phyloP scores from a whole-genome alignment of 495 filamentous ascomycete species.

The Platismatia glauca region DNA sequence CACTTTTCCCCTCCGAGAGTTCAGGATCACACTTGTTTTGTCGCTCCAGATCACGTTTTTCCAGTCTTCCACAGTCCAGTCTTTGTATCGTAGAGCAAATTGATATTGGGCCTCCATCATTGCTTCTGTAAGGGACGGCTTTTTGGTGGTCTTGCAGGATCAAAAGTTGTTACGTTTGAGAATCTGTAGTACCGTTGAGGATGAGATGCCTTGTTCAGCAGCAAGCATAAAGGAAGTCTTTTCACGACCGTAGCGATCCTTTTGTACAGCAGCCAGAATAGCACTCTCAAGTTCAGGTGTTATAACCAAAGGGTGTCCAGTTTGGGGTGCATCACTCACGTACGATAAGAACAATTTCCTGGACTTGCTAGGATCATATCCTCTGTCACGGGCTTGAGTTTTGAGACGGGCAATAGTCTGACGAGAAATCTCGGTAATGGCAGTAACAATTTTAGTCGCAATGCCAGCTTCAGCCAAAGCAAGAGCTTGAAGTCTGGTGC shows the following conservation, averaged over 20 bases:
- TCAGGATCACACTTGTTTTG: too few relatives aligned
- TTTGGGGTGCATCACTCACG: background rate
- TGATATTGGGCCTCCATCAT: too few relatives aligned
- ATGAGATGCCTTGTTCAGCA: background rate
- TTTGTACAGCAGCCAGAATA: background rate
- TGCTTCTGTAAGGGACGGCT: too few relatives aligned
- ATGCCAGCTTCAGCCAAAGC: background rate
- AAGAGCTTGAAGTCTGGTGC: background rate
- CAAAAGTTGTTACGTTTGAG: background rate
- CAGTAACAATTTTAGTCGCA: background rate
- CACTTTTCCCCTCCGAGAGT: background rate
- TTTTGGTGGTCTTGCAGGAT: too few relatives aligned
- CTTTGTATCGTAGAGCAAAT: too few relatives aligned
- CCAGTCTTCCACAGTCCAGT: too few relatives aligned
- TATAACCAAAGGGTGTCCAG: background rate
- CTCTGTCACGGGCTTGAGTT: background rate
- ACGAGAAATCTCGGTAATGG: background rate
- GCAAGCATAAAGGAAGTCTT: background rate
- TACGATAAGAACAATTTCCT: background rate
- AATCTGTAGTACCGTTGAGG: background rate
- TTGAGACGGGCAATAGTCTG: background rate
- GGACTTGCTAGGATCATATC: background rate
- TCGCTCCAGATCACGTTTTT: too few relatives aligned
- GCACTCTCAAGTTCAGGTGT: background rate
- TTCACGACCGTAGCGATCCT: background rate